Base-by-base conservation (phyloP, 2,329 filamentous ascomycete species). In the Fusarium scirpi region DNA sequence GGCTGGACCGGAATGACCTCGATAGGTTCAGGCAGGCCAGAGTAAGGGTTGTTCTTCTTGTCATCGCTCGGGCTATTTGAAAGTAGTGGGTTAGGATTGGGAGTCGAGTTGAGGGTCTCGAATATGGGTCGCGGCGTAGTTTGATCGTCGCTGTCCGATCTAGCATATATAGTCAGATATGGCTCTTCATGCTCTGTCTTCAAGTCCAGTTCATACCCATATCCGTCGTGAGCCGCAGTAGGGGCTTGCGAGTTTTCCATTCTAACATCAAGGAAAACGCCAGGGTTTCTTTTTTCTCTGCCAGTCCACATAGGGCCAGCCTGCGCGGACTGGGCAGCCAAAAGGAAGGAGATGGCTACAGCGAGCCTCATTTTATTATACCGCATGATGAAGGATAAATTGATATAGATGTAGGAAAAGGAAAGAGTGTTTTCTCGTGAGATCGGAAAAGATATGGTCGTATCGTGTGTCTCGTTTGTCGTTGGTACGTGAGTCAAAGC, bases 291-390 rank as follows among this genome's bases (percentile, higher is more conserved):
- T 56, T 49, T 72, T 48, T 44, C 59, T 65, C 75, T 78, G 22
- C 71, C 70, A 69, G 73, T 76, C 77, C 78, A 76, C 56, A 73
- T 74, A 77, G 78, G 81, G 70, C 79, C 80, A 70, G 79, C 79
- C 77, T 78, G 71, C 25, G 72, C 71, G 58, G 66, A 76, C 65
- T 77, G 74, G 22, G 72, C 67, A 72, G 71, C 59, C 55, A 77
- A 62, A 62, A 80, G 70, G 58, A 78, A 43, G 69, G 61, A 75
- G 8, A 79, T 54, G 64, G 63, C 76, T 32, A 73, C 62, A 24
- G 61, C 62, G 20, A 75, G 52, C 41, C 62, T 67, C 34, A 30
- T 67, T 48, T 49, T 65, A 53, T 70, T 62, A 56, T 59, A 72
- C 38, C 63, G 65, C 74, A 77, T 78, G 43, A 54, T 74, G 64